Evolutionary conservation across 1,139 yeast species (phyloP), one percentile per base, ranked within the genome.

Genomic region (Debaryomycetaceae sp.): DNA sequence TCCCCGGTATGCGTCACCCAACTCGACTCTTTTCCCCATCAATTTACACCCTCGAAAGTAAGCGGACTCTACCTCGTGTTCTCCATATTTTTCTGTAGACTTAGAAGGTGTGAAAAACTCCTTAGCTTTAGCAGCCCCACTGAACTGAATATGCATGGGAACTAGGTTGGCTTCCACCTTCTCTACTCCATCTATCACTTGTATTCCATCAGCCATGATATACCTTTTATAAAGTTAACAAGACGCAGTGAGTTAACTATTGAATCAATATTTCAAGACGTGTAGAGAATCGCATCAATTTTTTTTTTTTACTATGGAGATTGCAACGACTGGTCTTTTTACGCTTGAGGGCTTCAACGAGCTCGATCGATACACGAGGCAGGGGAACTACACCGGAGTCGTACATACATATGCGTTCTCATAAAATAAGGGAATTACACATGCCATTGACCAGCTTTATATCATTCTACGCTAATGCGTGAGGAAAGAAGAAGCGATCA

Each of bases 1-100:
- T 0, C 76, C 77, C 1, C 50, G 53, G 42, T 63, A 55, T 20
- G 55, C 39, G 8, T 48, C 42, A 0, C 53, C 45, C 11, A 70
- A 53, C 6, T 56, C 54, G 1, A 64, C 41, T 5, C 52, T 45
- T 36, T 57, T 58, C 0, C 76, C 77, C 5, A 68, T 58, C 14
- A 73, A 54, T 45, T 64, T 66, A 47, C 72, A 63, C 1, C 78
- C 78, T 54, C 78, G 57, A 47, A 69, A 72, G 48, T 63, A 68
- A 6, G 75, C 72, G 1, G 59, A 55, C 20, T 55, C 49, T 1
- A 51, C 61, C 5, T 52, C 51, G 17, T 49, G 54, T 3, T 50
- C 47, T 13, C 38, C 46, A 39, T 43, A 39, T 5, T 42, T 43
- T 41, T 62, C 63, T 6, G 38, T 45, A 14, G 50, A 48, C 42